These are phyloP conservation scores for Lasiodiplodia citricola DNA, from an alignment of 2,329 filamentous ascomycete genomes.

Conservation along the genomic window DNA sequence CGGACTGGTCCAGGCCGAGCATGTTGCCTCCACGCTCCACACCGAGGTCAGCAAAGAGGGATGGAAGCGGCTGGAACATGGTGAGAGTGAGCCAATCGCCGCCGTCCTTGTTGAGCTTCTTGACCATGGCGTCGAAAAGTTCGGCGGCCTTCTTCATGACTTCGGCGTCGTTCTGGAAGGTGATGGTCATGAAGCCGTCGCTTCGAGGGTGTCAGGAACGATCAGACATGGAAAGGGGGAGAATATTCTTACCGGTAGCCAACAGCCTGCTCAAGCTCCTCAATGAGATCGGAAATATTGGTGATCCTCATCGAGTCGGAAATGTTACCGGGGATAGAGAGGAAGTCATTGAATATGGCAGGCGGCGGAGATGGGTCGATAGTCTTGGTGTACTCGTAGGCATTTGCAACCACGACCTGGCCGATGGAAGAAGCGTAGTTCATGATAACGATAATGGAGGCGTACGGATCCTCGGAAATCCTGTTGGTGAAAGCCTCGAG, in stretches of 20 bases:
- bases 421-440: slow-evolving; percentile 32
- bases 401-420: slow-evolving; percentile 33
- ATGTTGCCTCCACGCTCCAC: slow-evolving; percentile 30
- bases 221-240: slow-evolving; percentile 26
- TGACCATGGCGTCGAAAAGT: slow-evolving; percentile 48
- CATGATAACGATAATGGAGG: slow-evolving; percentile 33
- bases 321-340: slow-evolving; percentile 35
- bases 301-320: slow-evolving; percentile 34
- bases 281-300: slow-evolving; percentile 35
- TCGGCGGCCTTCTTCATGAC: slow-evolving; percentile 46
- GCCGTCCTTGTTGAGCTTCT: slow-evolving; percentile 33
- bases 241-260: slow-evolving; percentile 21
- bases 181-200: slow-evolving; percentile 32
- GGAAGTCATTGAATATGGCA: slow-evolving; percentile 33
- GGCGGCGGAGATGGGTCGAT: slow-evolving; percentile 31
- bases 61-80: slow-evolving; percentile 30
- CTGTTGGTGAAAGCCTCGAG: slow-evolving; percentile 32
- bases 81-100: slow-evolving; percentile 31
- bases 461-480: slow-evolving; percentile 32
- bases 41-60: slow-evolving; percentile 24
- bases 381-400: slow-evolving; percentile 33
- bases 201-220: slow-evolving; percentile 27
- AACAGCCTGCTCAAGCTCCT: slow-evolving; percentile 29
- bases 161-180: slow-evolving; percentile 40
- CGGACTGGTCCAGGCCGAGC: slow-evolving; percentile 31